Conservation (phyloP, 1,284 basidiomycete species). For the Trichosporon sp. region DNA sequence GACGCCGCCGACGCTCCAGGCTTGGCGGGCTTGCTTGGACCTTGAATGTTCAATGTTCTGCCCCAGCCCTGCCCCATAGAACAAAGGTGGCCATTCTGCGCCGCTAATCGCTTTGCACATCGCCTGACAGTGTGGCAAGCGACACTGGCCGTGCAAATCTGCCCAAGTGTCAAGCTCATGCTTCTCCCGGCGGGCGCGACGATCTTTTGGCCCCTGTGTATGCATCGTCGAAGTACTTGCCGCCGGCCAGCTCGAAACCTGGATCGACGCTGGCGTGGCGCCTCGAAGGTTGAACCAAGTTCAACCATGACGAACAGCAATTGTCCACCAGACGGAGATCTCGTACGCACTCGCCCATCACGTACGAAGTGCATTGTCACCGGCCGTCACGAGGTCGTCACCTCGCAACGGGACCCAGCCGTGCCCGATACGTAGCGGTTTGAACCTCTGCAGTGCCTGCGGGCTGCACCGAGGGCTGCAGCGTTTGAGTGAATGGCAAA, state of each 20-base stretch:
- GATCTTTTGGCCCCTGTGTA: not conserved
- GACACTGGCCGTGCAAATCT: too few species aligned
- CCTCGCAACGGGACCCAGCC: conserved; percentile 6
- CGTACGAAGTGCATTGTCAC: too few species aligned
- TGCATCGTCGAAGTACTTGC: not conserved
- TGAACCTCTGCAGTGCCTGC: not conserved
- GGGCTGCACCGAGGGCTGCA: not conserved
- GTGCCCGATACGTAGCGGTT: not conserved
- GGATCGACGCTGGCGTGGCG: conserved; percentile 6
- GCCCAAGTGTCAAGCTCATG: not conserved
- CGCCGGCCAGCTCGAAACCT: not conserved
- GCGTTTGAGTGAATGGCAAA: not conserved
- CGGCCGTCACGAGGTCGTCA: not conserved
- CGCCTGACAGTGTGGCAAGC: too few species aligned
- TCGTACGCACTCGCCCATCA: not conserved
- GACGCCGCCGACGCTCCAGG: not conserved
- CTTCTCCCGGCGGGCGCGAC: not conserved
- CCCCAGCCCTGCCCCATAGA: not conserved
- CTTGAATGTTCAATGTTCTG: not conserved
- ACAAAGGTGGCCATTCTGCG: not conserved
- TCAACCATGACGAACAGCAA: not conserved
- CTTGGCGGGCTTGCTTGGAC: not conserved
- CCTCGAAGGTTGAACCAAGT: not conserved
- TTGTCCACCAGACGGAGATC: not conserved
- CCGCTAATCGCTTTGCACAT: too few species aligned